Percentiles rank a stretch among this genome's conserved stretches.
These are phyloP conservation scores for Suhomyces terraborum DNA, from an alignment of 1,139 yeast genomes.

Conservation along the genomic window DNA sequence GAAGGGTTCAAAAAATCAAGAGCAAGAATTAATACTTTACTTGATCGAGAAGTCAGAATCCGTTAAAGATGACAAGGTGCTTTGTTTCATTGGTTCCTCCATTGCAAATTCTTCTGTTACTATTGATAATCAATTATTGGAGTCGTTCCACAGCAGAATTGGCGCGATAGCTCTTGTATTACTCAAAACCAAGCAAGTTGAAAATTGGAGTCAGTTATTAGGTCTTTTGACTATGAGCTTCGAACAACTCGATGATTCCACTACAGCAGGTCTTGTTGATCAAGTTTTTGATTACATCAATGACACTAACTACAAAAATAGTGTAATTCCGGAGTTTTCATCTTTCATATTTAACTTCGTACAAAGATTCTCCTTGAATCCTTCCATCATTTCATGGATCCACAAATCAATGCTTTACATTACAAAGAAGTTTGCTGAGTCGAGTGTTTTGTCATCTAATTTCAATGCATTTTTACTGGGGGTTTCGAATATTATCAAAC, in stretches of 20 bases:
- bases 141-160: slow-evolving; percentile 14
- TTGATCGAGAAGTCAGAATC: slow-evolving; percentile 19
- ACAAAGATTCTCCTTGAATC: slow-evolving; percentile 10
- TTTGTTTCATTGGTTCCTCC: slow-evolving; percentile 27
- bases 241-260: slow-evolving; percentile 10
- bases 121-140: slow-evolving; percentile 5
- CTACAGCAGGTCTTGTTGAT: slow-evolving; percentile 7
- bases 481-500: slow-evolving; percentile 21
- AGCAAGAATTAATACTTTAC: slow-evolving; percentile 17
- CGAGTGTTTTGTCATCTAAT: slow-evolving; percentile 30
- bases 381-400: slow-evolving; percentile 36
- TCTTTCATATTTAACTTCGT: slow-evolving; percentile 20
- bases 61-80: slow-evolving; percentile 23
- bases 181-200: slow-evolving; percentile 5
- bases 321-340: slow-evolving; percentile 30
- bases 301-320: slow-evolving; percentile 22
- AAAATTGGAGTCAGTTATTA: slow-evolving; percentile 21
- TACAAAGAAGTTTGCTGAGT: slow-evolving; percentile 66
- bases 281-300: slow-evolving; percentile 21
- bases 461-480: slow-evolving; percentile 33
- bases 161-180: slow-evolving; percentile 12
- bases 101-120: not conserved
- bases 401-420: slow-evolving; percentile 56
- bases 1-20: slow-evolving; percentile 11
- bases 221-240: slow-evolving; percentile 18